These are phyloP conservation scores for Zygosaccharomyces pseudobailii DNA, from an alignment of 1,139 yeast species.

Conservation along the genomic window DNA sequence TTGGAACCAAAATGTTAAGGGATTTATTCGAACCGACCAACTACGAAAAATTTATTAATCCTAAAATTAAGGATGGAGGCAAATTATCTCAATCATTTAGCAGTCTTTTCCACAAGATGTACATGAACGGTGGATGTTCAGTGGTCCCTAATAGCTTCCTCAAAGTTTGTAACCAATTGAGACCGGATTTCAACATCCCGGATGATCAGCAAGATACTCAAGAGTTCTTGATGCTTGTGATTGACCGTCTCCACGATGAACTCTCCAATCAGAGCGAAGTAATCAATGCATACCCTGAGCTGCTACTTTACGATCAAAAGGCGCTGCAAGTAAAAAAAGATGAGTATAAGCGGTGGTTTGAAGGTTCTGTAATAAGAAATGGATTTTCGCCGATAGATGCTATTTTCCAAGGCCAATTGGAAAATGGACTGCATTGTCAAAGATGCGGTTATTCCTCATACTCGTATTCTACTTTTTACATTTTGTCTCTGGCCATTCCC, in stretches of 20 bases:
- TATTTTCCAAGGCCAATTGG: constrained; percentile 63
- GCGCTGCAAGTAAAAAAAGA: constrained; percentile 35
- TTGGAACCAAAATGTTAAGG: constrained; percentile 47
- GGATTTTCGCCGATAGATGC: constrained; percentile 65
- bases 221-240: constrained; percentile 60
- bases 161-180: constrained; percentile 47
- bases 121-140: constrained; percentile 52
- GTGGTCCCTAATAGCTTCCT: constrained; percentile 64
- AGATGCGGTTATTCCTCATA: constrained; percentile 58
- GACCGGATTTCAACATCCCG: constrained; percentile 66
- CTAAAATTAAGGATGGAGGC: constrained; percentile 32
- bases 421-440: constrained; percentile 56
- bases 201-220: constrained; percentile 76
- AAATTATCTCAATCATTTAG: constrained; percentile 46
- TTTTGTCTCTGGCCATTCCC: constrained; percentile 66
- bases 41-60: constrained; percentile 41
- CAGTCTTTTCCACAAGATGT: constrained; percentile 44
- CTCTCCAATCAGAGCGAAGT: constrained; percentile 41
- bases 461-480: constrained; percentile 58
- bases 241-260: constrained; percentile 70
- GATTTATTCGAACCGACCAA: constrained; percentile 41
- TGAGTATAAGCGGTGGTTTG: constrained; percentile 61
- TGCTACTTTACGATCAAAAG: constrained; percentile 36
- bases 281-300: constrained; percentile 36
- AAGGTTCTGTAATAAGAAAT: constrained; percentile 44